Evolutionary conservation across 2,329 filamentous ascomycete species (phyloP).

Genomic region (Lasiodiplodia gonubiensis): DNA sequence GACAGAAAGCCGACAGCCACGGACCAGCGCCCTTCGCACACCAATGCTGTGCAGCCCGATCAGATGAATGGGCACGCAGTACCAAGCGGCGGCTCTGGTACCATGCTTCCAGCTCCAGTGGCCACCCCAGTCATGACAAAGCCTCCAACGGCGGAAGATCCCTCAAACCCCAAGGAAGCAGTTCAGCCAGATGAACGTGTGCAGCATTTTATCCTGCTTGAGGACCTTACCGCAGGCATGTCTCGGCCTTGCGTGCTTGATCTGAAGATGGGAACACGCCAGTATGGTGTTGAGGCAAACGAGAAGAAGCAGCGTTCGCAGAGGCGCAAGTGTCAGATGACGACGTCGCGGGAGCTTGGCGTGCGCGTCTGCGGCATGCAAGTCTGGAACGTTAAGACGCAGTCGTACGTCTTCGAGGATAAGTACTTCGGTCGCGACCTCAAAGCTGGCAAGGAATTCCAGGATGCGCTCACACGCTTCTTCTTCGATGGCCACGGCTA

Average conservation of each 20-base stretch:
- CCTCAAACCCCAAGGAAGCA: slow-evolving; percentile 52
- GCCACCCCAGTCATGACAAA: slow-evolving; percentile 20
- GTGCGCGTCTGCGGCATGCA: slow-evolving; percentile 96
- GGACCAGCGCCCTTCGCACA: background rate
- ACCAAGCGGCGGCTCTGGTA: slow-evolving; percentile 29
- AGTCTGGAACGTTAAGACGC: slow-evolving; percentile 85
- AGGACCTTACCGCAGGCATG: slow-evolving; percentile 97
- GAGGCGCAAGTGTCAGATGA: slow-evolving; percentile 87
- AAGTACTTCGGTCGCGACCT: slow-evolving; percentile 95
- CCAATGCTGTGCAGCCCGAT: background rate
- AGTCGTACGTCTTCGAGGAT: slow-evolving; percentile 93
- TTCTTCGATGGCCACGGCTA: slow-evolving; percentile 88
- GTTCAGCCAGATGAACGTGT: slow-evolving; percentile 66
- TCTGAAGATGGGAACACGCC: slow-evolving; percentile 96
- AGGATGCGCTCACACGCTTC: slow-evolving; percentile 84
- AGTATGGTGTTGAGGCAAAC: slow-evolving; percentile 90
- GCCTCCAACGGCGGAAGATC: slow-evolving; percentile 33
- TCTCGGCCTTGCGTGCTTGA: slow-evolving; percentile 95
- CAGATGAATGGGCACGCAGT: slow-evolving; percentile 12
- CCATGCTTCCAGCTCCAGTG: slow-evolving; percentile 44
- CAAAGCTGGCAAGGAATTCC: slow-evolving; percentile 86
- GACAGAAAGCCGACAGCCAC: slow-evolving; percentile 34
- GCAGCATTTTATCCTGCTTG: slow-evolving; percentile 89
- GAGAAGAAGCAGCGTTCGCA: slow-evolving; percentile 94
- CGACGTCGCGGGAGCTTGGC: slow-evolving; percentile 88